Evolutionary conservation across 2,329 filamentous ascomycete species (phyloP).

Genomic region (Monosporascus sp.): DNA sequence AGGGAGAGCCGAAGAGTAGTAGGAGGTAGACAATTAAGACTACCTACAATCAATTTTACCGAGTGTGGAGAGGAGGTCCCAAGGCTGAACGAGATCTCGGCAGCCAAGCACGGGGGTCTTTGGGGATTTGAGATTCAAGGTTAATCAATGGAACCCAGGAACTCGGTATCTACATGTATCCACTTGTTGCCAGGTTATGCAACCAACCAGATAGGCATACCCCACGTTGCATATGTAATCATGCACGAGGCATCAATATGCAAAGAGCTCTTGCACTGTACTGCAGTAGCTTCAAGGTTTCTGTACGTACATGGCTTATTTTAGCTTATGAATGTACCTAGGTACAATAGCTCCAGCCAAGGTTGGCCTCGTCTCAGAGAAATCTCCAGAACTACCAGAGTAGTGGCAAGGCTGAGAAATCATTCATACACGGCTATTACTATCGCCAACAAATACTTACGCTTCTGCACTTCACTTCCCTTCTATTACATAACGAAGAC

Average conservation of each 20-base stretch:
- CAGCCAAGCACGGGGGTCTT: too few relatives aligned
- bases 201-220: too few relatives aligned
- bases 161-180: too few relatives aligned
- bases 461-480: not conserved
- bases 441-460: slow-evolving; percentile 1
- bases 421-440: slow-evolving; percentile 13
- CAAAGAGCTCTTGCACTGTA: too few relatives aligned
- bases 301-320: not conserved
- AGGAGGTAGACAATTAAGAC: not conserved
- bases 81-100: not conserved
- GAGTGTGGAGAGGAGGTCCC: not conserved
- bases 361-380: slow-evolving; percentile 7
- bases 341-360: not conserved
- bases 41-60: not conserved
- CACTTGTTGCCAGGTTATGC: too few relatives aligned
- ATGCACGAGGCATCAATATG: too few relatives aligned
- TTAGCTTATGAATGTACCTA: not conserved
- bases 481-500: not conserved
- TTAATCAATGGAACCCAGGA: too few relatives aligned
- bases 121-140: too few relatives aligned
- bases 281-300: not conserved
- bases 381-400: slow-evolving; percentile 10
- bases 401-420: slow-evolving; percentile 44
- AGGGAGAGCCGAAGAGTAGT: too few relatives aligned
- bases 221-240: too few relatives aligned